Percentiles rank a stretch among this genome's conserved stretches.
Conservation (phyloP, 1,284 basidiomycete species). For the Hymenochaete sp. region DNA sequence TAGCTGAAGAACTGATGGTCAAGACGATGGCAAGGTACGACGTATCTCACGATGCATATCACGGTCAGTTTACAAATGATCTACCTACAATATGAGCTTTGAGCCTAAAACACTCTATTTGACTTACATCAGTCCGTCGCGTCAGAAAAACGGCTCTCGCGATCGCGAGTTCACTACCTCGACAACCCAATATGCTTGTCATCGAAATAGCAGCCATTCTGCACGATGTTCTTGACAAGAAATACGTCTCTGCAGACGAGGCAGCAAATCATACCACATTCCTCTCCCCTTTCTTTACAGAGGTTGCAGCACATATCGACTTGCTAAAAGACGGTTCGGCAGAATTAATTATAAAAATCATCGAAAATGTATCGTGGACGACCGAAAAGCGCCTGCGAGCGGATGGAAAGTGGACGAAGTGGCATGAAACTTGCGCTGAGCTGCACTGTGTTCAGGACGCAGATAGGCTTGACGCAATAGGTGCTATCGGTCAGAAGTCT, state of each 20-base stretch:
- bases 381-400: slow-evolving; percentile 69
- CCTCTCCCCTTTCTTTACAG: slow-evolving; percentile 60
- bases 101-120: slow-evolving; percentile 6
- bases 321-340: slow-evolving; percentile 55
- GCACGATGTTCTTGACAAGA: slow-evolving; percentile 85
- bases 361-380: slow-evolving; percentile 81
- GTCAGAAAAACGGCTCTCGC: slow-evolving; percentile 70
- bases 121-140: slow-evolving; percentile 53
- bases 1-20: slow-evolving; percentile 36
- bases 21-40: slow-evolving; percentile 79
- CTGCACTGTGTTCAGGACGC: slow-evolving; percentile 91
- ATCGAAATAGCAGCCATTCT: slow-evolving; percentile 57
- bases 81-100: slow-evolving; percentile 2
- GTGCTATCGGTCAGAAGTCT: slow-evolving; percentile 82
- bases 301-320: slow-evolving; percentile 37
- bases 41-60: slow-evolving; percentile 83
- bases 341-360: slow-evolving; percentile 45
- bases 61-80: slow-evolving; percentile 44
- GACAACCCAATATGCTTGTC: slow-evolving; percentile 44
- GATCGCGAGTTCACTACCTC: slow-evolving; percentile 45
- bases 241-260: slow-evolving; percentile 59
- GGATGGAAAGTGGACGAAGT: slow-evolving; percentile 47
- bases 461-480: slow-evolving; percentile 87
- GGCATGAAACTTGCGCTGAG: slow-evolving; percentile 71
- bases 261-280: slow-evolving; percentile 54